A percentile compares a stretch with the other conserved stretches of the same genome.
Evolutionary conservation across 306 rosid species (phyloP).

Genomic region (Medicago ruthenica): DNA sequence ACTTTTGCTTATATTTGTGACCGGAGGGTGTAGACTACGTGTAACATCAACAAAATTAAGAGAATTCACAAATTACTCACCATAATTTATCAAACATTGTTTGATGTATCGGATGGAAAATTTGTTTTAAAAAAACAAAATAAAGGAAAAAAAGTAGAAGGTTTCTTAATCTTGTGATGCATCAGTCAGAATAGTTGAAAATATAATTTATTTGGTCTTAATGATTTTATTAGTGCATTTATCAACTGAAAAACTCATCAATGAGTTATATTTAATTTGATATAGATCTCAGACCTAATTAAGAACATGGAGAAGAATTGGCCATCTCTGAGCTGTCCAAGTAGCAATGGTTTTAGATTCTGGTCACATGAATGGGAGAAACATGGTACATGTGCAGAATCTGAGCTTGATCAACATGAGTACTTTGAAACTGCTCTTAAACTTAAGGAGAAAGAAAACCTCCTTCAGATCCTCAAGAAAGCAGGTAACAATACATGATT

Average conservation of each 20-base stretch:
- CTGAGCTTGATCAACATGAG: conserved; percentile 66
- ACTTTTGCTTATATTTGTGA: too few species aligned
- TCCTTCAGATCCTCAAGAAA: conserved; percentile 55
- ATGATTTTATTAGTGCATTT: background rate
- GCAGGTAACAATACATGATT: conserved; percentile 49
- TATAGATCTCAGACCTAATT: conserved; percentile 63
- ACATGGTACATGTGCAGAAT: conserved; percentile 83
- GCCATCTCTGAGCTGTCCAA: conserved; percentile 92
- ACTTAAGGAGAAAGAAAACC: conserved; percentile 62
- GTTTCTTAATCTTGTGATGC: too few species aligned
- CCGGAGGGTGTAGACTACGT: too few species aligned
- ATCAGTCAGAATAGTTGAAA: too few species aligned
- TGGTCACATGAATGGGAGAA: conserved; percentile 97
- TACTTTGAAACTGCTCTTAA: conserved; percentile 74
- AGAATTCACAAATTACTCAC: too few species aligned
- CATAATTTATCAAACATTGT: too few species aligned
- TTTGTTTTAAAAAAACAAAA: too few species aligned
- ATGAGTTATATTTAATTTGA: background rate
- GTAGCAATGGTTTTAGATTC: conserved; percentile 75
- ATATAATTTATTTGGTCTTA: too few species aligned
- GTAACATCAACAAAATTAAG: too few species aligned
- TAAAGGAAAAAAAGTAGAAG: too few species aligned
- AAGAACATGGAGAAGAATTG: conserved; percentile 58
- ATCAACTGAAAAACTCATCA: background rate
- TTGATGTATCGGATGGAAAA: too few species aligned